These are phyloP conservation scores for Sugiyamaella mastotermitis DNA, from an alignment of 805 yeast genomes.

Conservation along the genomic window DNA sequence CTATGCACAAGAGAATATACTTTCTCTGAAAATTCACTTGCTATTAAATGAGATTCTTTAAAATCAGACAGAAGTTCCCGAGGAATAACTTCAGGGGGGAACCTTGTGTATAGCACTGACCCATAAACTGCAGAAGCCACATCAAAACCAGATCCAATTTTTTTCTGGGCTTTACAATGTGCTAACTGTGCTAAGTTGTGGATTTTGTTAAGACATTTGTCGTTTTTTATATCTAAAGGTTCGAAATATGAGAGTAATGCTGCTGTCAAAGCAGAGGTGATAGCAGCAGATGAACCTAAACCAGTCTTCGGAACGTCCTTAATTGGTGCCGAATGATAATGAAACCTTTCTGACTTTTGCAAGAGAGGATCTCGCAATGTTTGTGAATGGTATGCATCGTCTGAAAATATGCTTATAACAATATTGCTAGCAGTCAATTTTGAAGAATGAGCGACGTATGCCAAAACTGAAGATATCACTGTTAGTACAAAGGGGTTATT, in stretches of 20 bases:
- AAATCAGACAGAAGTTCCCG: constrained; percentile 4
- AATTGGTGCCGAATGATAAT: constrained; percentile 55
- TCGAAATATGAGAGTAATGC: constrained; percentile 49
- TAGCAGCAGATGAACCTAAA: constrained; percentile 91
- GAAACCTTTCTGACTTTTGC: constrained; percentile 39
- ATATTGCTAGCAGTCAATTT: constrained; percentile 30
- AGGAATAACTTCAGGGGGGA: constrained; percentile 47
- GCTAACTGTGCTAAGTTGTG: constrained; percentile 86
- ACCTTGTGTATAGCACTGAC: constrained; percentile 74
- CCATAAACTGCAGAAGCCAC: constrained; percentile 95
- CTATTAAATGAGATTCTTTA: constrained; percentile 16
- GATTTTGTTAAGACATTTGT: constrained; percentile 34
- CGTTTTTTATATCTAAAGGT: constrained; percentile 29
- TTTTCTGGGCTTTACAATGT: constrained; percentile 91
- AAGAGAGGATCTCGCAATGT: constrained; percentile 33
- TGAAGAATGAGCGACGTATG: constrained; percentile 38
- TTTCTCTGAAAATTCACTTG: constrained; percentile 25
- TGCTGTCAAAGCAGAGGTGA: constrained; percentile 73
- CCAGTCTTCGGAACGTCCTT: constrained; percentile 86
- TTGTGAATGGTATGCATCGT: constrained; percentile 85
- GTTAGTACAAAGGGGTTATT: constrained; percentile 72
- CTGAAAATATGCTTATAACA: constrained; percentile 66
- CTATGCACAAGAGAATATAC: constrained; percentile 36
- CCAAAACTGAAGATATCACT: constrained; percentile 49
- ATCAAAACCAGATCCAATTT: constrained; percentile 95